Percentiles rank a stretch among this genome's conserved stretches.
These are phyloP conservation scores for Teratosphaeriaceae sp. DNA, from an alignment of 2,329 filamentous ascomycete species.

Conservation along the genomic window DNA sequence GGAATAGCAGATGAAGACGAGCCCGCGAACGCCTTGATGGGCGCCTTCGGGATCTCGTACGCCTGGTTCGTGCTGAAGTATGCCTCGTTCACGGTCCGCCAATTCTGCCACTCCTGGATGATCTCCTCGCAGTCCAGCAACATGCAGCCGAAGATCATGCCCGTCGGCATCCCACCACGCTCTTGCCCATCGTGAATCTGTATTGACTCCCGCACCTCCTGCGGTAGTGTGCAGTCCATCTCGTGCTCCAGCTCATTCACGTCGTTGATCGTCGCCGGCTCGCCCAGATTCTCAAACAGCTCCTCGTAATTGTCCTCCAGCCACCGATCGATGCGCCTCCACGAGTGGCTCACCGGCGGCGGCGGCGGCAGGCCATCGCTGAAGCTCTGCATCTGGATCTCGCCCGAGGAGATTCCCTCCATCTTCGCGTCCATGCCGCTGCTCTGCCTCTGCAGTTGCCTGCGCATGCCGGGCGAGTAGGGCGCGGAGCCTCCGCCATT, in stretches of 20 bases:
- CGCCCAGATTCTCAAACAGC: slow-evolving; percentile 85
- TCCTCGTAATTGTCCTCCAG: slow-evolving; percentile 92
- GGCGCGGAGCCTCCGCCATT: slow-evolving; percentile 49
- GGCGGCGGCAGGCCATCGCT: slow-evolving; percentile 84
- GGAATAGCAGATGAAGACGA: slow-evolving; percentile 51
- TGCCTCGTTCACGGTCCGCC: slow-evolving; percentile 87
- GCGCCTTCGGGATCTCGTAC: slow-evolving; percentile 54
- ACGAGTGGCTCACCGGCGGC: slow-evolving; percentile 81
- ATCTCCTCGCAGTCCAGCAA: slow-evolving; percentile 97
- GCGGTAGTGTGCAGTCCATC: slow-evolving; percentile 85
- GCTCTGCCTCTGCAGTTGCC: slow-evolving; percentile 55
- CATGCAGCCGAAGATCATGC: slow-evolving; percentile 91
- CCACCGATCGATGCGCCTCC: slow-evolving; percentile 92
- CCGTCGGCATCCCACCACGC: slow-evolving; percentile 81
- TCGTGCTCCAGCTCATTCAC: slow-evolving; percentile 95
- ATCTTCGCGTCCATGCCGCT: slow-evolving; percentile 45
- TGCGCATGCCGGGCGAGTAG: slow-evolving; percentile 86
- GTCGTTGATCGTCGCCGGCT: slow-evolving; percentile 88
- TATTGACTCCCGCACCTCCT: slow-evolving; percentile 88
- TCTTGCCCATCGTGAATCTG: slow-evolving; percentile 95
- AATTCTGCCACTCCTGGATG: slow-evolving; percentile 94
- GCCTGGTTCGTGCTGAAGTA: slow-evolving; percentile 58
- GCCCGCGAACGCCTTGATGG: slow-evolving; percentile 66
- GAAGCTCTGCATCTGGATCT: slow-evolving; percentile 96
- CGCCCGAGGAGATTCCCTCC: slow-evolving; percentile 65